Evolutionary conservation across 805 yeast genomes (phyloP), one percentile per base, ranked within the genome.

Genomic region (Saccharomyces cerevisiae): DNA sequence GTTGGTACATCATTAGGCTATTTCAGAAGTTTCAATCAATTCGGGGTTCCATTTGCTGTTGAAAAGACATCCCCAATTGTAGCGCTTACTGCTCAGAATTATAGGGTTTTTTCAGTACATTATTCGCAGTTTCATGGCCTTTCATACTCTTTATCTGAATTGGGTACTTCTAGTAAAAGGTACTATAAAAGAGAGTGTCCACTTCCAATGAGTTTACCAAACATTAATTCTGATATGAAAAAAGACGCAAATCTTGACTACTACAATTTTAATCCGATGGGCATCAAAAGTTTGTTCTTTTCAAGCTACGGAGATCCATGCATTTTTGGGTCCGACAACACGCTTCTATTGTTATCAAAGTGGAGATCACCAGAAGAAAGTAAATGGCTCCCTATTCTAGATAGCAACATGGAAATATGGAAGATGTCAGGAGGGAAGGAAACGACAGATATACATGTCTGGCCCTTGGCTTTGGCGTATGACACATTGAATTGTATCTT

Each of bases 291-390:
- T 2, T 67, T 88, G n/a, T 90, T 94, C 64, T 94, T 92, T 74
- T 85, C 89, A 47, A 84, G 84, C 48, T 84, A 80, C 62, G 96
- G 96, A 22, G 97, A 92, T 68, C 99, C 99, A 0, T 87, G 94
- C 58, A 68, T 91, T 6, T 86, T 84, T 53, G 96, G 95, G n/a
- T 74, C 77, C 31, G 90, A 85, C 58, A 89, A 89, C 57, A 79
- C 83, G 10, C 74, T 94, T 41, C 69, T 87, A 31, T 80, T 89
- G 0, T 73, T 94, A 22, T 76, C 84, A 26, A 81, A 84, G 59
- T 92, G 97, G 96, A 77, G 97, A 61, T 80, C 79, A 24, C 75
- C 85, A 0, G 69, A 78, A 36, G 94, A 90, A 66, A 83, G 96
- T 2, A 77, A 83, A 57, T 92, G 98, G 97, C 75, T 89, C 11